Evolutionary conservation across 2,329 filamentous ascomycete genomes (phyloP), one percentile per base, ranked within the genome.

Genomic region (Trichophyton verrucosum): DNA sequence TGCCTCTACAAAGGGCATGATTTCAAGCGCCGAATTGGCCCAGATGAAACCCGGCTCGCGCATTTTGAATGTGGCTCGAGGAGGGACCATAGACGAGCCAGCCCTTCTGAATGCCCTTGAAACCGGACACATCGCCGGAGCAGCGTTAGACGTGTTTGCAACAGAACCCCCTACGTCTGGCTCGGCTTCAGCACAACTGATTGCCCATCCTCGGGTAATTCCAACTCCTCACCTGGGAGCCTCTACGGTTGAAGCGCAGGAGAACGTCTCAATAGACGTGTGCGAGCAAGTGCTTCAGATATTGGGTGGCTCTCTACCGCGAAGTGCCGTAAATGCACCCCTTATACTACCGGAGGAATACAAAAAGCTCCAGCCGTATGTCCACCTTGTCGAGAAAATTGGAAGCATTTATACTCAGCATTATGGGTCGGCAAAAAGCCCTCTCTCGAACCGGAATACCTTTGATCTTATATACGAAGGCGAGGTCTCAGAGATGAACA

Each of bases 301-400:
- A 47, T 77, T 94, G 1, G 78, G 79, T 0, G 88, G 88, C 2
- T 86, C 86, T 0, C 78, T 91, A 1, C 88, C 89, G 0, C 87
- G 87, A 1, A 84, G 81, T 20, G 88, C 88, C 3, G 88, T 92
- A 69, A 92, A 94, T 65, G 88, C 88, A 0, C 88, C 89, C 3
- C 81, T 92, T 60, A 92, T 92, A 64, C 77, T 91, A 15, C 87
- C 88, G 0, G 88, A 91, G 64, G 88, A 92, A 73, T 91, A 89
- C 69, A 80, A 84, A 64, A 89, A 86, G 63, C 77, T 92, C 3
- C 86, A 89, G 67, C 88, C 89, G 0, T 91, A 89, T 66, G 87
- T 92, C 4, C 78, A 78, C 7, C 80, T 94, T 0, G 80, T 91
- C 8, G 89, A 94, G 73, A 87, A 86, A 67, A 89, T 94, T 82